These are phyloP conservation scores for Pseudozyma sp. DNA, from an alignment of 1,284 basidiomycete genomes.

Conservation along the genomic window DNA sequence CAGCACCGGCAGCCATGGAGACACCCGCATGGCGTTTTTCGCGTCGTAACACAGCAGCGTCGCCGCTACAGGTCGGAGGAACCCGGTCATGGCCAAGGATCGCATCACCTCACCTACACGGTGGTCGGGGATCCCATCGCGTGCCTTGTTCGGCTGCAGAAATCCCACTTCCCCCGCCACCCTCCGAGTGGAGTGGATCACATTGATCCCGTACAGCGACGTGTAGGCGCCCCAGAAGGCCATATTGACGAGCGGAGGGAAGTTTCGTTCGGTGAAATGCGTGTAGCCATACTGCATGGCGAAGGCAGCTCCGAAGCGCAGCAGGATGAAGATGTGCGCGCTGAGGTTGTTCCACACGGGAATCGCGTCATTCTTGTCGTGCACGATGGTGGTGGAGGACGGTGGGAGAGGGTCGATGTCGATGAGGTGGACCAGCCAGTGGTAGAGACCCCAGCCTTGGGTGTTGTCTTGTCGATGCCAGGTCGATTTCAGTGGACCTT, in stretches of 20 bases:
- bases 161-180: constrained; percentile 44
- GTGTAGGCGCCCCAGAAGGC: constrained; percentile 34
- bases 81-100: constrained; percentile 31
- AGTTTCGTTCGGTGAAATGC: constrained; percentile 28
- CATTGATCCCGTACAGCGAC: constrained; percentile 30
- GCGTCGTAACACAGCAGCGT: constrained; percentile 49
- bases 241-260: constrained; percentile 44
- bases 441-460: constrained; percentile 10
- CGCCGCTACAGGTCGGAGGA: constrained; percentile 47
- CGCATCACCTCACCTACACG: constrained; percentile 27
- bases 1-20: constrained; percentile 46
- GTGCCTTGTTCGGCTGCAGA: constrained; percentile 42
- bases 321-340: constrained; percentile 33
- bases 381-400: constrained; percentile 10
- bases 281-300: constrained; percentile 39
- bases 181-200: constrained; percentile 26
- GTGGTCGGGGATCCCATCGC: constrained; percentile 54
- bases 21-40: constrained; percentile 21
- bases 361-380: constrained; percentile 16
- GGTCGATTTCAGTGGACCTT: constrained; percentile 27
- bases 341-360: constrained; percentile 33
- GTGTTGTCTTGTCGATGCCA: constrained; percentile 18
- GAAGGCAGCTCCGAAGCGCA: constrained; percentile 31
- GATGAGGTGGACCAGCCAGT: constrained; percentile 18
- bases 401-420: constrained; percentile 27